A percentile compares a stretch with the other conserved stretches of the same genome.
These are phyloP conservation scores for Cyphellophora attinorum DNA, from an alignment of 2,329 filamentous ascomycete species.

Conservation along the genomic window DNA sequence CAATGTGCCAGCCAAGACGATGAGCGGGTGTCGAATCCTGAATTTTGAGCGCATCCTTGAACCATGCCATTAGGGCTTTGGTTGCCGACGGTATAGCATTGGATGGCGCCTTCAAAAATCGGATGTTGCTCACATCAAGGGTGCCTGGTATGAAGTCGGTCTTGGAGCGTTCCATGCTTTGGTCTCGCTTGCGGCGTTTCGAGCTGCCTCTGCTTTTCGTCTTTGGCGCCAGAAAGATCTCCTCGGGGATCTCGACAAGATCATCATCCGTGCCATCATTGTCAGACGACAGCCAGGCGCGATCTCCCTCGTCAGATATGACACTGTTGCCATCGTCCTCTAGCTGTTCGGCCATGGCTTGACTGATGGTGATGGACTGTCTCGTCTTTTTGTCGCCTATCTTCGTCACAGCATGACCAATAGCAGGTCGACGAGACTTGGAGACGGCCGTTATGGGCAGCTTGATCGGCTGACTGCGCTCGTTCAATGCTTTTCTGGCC, in stretches of 20 bases:
- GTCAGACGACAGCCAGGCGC: slow-evolving; percentile 25
- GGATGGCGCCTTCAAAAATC: slow-evolving; percentile 53
- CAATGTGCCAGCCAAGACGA: slow-evolving; percentile 75
- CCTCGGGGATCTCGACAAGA: slow-evolving; percentile 2
- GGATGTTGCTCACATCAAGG: slow-evolving; percentile 53
- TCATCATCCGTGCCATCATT: not conserved
- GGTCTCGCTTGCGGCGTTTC: slow-evolving; percentile 4
- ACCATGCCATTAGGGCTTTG: slow-evolving; percentile 53
- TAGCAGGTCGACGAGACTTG: slow-evolving; percentile 29
- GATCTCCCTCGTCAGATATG: slow-evolving; percentile 38
- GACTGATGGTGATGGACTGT: slow-evolving; percentile 2
- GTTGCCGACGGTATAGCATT: slow-evolving; percentile 57
- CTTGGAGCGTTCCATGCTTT: slow-evolving; percentile 14
- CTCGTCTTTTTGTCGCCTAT: slow-evolving; percentile 11
- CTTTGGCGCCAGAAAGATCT: too few species aligned
- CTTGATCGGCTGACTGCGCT: slow-evolving; percentile 25
- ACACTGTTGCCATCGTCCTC: slow-evolving; percentile 20
- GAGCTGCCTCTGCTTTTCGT: slow-evolving; percentile 3
- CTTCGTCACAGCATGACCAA: slow-evolving; percentile 8
- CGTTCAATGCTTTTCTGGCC: slow-evolving; percentile 30
- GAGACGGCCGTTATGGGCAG: slow-evolving; percentile 45
- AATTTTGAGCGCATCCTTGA: slow-evolving; percentile 53
- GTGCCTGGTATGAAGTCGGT: slow-evolving; percentile 60
- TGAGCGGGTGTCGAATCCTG: slow-evolving; percentile 53
- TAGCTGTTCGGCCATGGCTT: slow-evolving; percentile 7